Evolutionary conservation across 108 stramenopile genomes (phyloP).

Genomic region (Parmales sp.): DNA sequence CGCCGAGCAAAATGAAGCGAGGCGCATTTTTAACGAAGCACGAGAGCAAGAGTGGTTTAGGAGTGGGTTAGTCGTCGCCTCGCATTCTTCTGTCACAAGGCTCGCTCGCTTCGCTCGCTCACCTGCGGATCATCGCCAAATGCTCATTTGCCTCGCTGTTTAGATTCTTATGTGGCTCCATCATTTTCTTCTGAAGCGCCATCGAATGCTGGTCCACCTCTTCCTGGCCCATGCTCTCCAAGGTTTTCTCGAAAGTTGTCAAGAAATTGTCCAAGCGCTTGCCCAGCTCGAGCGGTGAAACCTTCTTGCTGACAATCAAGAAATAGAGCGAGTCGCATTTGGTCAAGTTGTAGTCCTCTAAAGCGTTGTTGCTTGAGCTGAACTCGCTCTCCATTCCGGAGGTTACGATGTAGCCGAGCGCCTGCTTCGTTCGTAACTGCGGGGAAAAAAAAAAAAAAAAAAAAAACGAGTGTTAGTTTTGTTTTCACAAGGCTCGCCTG

Average conservation of each 20-base stretch:
- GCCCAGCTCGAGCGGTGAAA: slow-evolving; percentile 49
- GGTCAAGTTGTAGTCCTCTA: slow-evolving; percentile 34
- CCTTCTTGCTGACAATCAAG: slow-evolving; percentile 58
- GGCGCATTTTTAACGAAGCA: too few relatives aligned
- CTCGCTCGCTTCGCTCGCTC: slow-evolving; percentile 43
- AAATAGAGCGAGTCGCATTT: slow-evolving; percentile 52
- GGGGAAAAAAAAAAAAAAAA: background rate
- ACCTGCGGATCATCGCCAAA: slow-evolving; percentile 48
- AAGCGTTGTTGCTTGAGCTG: background rate
- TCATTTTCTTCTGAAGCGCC: slow-evolving; percentile 50
- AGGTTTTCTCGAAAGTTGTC: slow-evolving; percentile 33
- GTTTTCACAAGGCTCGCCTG: too few relatives aligned
- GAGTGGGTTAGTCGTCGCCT: background rate
- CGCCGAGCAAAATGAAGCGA: too few relatives aligned
- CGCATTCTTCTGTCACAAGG: background rate
- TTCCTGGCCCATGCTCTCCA: slow-evolving; percentile 49
- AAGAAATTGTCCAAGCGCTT: slow-evolving; percentile 70
- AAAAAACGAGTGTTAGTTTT: too few relatives aligned
- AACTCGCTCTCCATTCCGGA: background rate
- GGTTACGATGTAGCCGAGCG: slow-evolving; percentile 63
- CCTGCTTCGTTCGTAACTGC: slow-evolving; percentile 60
- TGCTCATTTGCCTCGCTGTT: slow-evolving; percentile 45
- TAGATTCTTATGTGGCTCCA: slow-evolving; percentile 66
- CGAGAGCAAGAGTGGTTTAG: background rate
- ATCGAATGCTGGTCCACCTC: slow-evolving; percentile 56